Base-by-base conservation (phyloP, 73 alveolate genomes). In the Paraurostyla sp. region DNA sequence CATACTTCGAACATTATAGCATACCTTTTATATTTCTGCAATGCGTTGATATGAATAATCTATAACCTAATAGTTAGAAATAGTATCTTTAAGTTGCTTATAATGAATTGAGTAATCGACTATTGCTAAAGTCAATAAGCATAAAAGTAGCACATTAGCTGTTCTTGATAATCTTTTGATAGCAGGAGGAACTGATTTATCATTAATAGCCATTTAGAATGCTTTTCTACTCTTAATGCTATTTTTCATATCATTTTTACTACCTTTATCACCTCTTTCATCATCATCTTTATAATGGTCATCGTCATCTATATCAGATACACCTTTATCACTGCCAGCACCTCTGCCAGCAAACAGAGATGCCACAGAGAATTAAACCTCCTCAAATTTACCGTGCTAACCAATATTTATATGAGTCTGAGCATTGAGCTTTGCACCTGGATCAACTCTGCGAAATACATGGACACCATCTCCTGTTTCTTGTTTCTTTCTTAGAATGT, bases 131-230 rank as follows among this genome's bases (percentile, higher is more conserved):
- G 88, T 41, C 6, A 85, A 23, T 1, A 85, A 11, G n/a, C 57
- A 13, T 3, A 71, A 59, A 18, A 85, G 62, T 0, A 85, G 62
- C 30, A 85, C 40, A 45, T 85, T 68, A 4, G 93, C 93, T 9
- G 68, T 51, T 25, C 93, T 7, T 42, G 81, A 48, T 22, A 71
- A 80, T 23, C 83, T 42, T 78, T 71, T 46, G 58, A 85, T 85
- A 1, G 87, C 78, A 3, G 80, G 68, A 15, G 93, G 92, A 22
- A 62, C 76, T 3, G 92, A 22, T 76, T 83, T 83, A 41, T 83
- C 92, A 49, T 60, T 83, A 57, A 83, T 60, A 0, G 92, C 92
- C 92, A 83, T 83, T 46, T 60, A 49, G 49, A 83, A 83, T 0
- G 92, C 92, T 51, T 83, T 83, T 29, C 92, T 35, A n/a, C 75